phyloP scores from a whole-genome alignment of 352 stramenopile genomes.

The Phytopythium boreale region DNA sequence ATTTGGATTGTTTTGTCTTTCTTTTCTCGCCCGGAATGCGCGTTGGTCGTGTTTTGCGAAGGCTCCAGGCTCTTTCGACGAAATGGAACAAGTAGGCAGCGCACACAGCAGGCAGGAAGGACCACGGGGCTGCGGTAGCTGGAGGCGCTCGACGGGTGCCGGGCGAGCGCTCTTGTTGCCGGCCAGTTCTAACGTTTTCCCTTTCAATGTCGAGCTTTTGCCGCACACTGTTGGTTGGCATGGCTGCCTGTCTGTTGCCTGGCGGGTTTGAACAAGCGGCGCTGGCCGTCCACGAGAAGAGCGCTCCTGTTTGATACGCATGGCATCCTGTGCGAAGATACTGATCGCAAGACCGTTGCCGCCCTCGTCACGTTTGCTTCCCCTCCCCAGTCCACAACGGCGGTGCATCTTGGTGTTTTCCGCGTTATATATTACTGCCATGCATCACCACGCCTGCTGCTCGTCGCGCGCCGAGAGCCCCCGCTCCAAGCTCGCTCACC shows the following conservation, averaged over 20 bases:
- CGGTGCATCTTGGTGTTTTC: not conserved
- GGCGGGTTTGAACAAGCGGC: too few species aligned
- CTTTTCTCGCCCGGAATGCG: constrained; percentile 1
- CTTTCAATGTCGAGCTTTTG: not conserved
- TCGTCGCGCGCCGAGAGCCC: too few species aligned
- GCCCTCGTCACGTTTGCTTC: too few species aligned
- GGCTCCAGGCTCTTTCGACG: not conserved
- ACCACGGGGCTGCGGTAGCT: not conserved
- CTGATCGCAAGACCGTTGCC: too few species aligned
- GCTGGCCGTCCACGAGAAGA: too few species aligned
- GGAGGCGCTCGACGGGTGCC: not conserved
- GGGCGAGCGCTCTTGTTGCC: not conserved
- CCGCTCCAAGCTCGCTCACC: constrained; percentile 11
- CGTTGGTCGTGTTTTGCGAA: constrained; percentile 2
- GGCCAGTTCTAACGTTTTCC: not conserved
- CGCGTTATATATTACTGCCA: not conserved
- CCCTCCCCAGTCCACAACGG: too few species aligned
- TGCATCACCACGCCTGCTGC: not conserved
- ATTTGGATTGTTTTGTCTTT: not conserved
- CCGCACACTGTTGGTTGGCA: not conserved
- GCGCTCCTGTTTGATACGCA: too few species aligned
- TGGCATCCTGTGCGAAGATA: too few species aligned
- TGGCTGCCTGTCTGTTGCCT: too few species aligned
- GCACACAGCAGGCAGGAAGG: not conserved
- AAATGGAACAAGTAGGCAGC: constrained; percentile 2